Base-by-base conservation (phyloP, 176 grass and related monocot genomes). In the Guadua angustifolia region DNA sequence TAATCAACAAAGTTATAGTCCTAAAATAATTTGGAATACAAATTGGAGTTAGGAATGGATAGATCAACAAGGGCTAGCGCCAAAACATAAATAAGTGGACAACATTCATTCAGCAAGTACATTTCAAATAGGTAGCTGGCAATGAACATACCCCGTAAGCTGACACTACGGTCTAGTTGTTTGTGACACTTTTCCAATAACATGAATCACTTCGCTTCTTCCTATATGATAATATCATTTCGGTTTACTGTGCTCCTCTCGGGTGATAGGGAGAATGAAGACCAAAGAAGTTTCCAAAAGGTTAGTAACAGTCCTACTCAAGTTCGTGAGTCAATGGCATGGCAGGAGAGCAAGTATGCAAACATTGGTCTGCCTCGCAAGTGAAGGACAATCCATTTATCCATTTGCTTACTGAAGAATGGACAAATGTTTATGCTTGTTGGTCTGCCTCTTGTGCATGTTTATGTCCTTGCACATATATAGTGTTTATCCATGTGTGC, bases 1-100 rank as follows among this genome's bases (percentile, higher is more conserved):
- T 94, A 97, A 84, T 97, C 95, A 83, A 97, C 85, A 69, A 97
- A 89, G 88, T 88, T 92, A 75, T 91, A 93, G 53, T 92, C 92
- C 95, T 94, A 75, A 56, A 88, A 83, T 33, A 66, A 83, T 66
- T 68, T 66, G 58, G 10, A 84, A 73, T 57, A 36, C 9, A 71
- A n/a, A 83, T 63, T 78, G 24, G 25, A 83, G 45, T 72, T 62
- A 78, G 64, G 38, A 50, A 61, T 77, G 36, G 43, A 81, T 45
- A 72, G 9, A 78, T 45, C 55, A 83, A 58, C 24, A 67, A 58
- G 26, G 18, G 59, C 15, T 56, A 66, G 19, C 33, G 1, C 22
- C 51, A 77, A 68, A 42, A 74, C 24, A 26, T 35, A 82, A 12
- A 68, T 6, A 76, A 45, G 59, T 55, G 55, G 18, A 51, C 45